A percentile compares a stretch with the other conserved stretches of the same genome.
phyloP scores from a whole-genome alignment of 2,329 filamentous ascomycete genomes.

The Diaporthe sp. region DNA sequence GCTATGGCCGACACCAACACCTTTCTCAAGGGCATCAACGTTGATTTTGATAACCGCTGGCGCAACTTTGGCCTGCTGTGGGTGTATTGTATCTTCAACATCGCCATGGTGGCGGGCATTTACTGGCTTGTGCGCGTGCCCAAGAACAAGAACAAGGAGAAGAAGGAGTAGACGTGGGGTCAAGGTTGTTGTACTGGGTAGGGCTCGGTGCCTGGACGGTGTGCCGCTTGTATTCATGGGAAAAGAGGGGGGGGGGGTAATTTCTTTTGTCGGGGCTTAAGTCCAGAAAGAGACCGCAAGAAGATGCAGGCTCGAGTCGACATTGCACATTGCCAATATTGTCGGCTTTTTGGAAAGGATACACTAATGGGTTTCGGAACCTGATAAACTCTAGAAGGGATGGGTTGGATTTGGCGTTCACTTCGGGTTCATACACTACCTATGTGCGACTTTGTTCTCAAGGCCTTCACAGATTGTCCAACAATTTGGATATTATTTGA shows the following conservation, averaged over 20 bases:
- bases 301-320: not conserved
- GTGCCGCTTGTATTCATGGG: not conserved
- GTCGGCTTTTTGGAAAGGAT: not conserved
- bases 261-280: too few relatives aligned
- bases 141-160: not conserved
- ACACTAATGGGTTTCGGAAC: not conserved
- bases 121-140: conserved; percentile 23
- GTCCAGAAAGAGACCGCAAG: not conserved
- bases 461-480: not conserved
- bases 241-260: too few relatives aligned
- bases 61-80: conserved; percentile 17
- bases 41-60: not conserved
- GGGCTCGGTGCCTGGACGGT: not conserved
- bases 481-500: not conserved
- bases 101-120: not conserved
- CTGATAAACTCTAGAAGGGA: not conserved
- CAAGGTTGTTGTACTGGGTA: not conserved
- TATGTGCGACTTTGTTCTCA: not conserved
- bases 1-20: conserved; percentile 50
- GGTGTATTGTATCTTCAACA: conserved; percentile 13
- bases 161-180: not conserved
- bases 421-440: not conserved
- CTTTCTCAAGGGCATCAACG: not conserved
- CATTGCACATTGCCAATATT: not conserved
- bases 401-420: not conserved